Evolutionary conservation across 2,329 filamentous ascomycete genomes (phyloP).

Genomic region (Clonostachys byssicola): DNA sequence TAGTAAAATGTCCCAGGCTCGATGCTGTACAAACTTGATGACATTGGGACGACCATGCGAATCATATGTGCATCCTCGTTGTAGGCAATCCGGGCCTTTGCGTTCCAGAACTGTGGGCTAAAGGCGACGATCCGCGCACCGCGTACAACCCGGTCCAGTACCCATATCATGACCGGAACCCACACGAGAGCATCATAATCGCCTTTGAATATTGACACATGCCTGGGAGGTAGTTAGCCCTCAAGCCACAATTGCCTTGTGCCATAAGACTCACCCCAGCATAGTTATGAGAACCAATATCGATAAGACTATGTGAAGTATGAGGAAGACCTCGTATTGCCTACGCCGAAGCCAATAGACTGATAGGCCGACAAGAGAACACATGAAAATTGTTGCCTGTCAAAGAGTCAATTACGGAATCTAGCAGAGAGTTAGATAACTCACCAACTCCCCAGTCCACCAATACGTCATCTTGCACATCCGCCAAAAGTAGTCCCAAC

Average conservation of each 20-base stretch:
- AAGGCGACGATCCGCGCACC: conserved; percentile 32
- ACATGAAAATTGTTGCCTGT: conserved; percentile 38
- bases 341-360: conserved; percentile 44
- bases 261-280: conserved; percentile 34
- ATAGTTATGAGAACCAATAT: conserved; percentile 42
- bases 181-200: conserved; percentile 44
- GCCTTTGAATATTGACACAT: conserved; percentile 46
- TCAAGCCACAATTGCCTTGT: conserved; percentile 5
- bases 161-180: conserved; percentile 43
- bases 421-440: conserved; percentile 3
- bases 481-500: conserved; percentile 21
- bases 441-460: conserved; percentile 41
- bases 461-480: conserved; percentile 42
- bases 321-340: conserved; percentile 45
- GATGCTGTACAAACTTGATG: conserved; percentile 24
- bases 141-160: conserved; percentile 40
- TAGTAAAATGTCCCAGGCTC: conserved; percentile 39
- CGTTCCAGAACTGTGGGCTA: conserved; percentile 29
- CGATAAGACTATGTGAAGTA: conserved; percentile 46
- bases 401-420: background rate
- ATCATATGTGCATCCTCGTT: conserved; percentile 10
- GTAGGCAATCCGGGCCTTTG: conserved; percentile 24
- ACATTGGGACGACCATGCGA: too few species aligned
- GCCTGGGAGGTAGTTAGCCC: conserved; percentile 37
- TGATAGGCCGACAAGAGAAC: conserved; percentile 37